phyloP scores from a whole-genome alignment of 495 filamentous ascomycete species.

The Podospora appendiculata region DNA sequence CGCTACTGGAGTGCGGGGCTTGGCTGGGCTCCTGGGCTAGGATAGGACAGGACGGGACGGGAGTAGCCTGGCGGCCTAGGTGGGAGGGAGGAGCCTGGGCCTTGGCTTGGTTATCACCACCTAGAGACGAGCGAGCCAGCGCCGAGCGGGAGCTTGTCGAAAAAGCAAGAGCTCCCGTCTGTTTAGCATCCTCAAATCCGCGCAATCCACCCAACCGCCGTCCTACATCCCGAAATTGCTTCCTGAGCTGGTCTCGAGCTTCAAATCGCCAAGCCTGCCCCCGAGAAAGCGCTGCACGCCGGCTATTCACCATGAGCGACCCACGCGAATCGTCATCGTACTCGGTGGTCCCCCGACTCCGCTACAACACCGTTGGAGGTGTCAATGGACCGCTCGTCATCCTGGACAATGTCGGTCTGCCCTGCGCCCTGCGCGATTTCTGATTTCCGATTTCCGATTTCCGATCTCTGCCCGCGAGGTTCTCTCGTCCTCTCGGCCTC shows the following conservation, averaged over 20 bases:
- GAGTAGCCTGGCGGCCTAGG: background rate
- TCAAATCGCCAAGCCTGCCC: background rate
- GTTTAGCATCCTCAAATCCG: slow-evolving; percentile 9
- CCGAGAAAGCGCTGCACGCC: background rate
- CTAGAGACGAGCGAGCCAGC: background rate
- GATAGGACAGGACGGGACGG: too few relatives aligned
- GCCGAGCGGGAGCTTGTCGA: slow-evolving; percentile 17
- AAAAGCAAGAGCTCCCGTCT: slow-evolving; percentile 12
- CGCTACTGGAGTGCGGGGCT: too few relatives aligned
- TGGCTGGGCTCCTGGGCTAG: too few relatives aligned
- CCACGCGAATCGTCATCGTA: slow-evolving; percentile 64
- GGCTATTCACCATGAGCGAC: slow-evolving; percentile 52
- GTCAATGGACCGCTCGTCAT: slow-evolving; percentile 97
- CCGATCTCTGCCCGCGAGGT: too few relatives aligned
- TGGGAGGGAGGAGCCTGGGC: background rate
- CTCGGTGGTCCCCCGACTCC: slow-evolving; percentile 72
- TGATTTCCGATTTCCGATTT: too few relatives aligned
- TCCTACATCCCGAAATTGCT: background rate
- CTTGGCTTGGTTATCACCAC: background rate
- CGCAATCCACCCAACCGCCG: slow-evolving; percentile 2
- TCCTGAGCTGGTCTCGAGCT: slow-evolving; percentile 13
- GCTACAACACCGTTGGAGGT: slow-evolving; percentile 97
- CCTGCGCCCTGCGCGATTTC: background rate
- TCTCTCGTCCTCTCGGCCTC: background rate
- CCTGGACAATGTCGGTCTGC: slow-evolving; percentile 73